Conservation (phyloP, 768 basidiomycete species). For the Trametes sanguinea region DNA sequence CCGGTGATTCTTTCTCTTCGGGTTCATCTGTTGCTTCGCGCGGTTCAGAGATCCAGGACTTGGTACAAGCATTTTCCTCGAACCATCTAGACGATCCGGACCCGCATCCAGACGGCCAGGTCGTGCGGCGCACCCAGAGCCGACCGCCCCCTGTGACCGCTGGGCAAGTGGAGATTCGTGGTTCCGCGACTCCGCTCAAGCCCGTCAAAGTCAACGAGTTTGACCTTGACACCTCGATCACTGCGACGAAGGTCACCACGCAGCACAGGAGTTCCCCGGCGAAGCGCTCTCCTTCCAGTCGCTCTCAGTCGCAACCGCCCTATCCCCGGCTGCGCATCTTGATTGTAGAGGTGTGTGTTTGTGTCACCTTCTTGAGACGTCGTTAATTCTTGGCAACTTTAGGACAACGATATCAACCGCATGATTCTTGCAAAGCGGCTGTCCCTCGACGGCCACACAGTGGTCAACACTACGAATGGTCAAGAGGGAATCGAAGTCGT, state of each 20-base stretch:
- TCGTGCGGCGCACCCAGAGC: neutral
- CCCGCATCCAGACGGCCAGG: too few species aligned
- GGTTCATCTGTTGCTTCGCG: slow-evolving; percentile 23
- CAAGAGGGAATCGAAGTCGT: slow-evolving; percentile 71
- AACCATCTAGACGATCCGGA: slow-evolving; percentile 13
- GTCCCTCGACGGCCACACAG: slow-evolving; percentile 62
- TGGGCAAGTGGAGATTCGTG: slow-evolving; percentile 22
- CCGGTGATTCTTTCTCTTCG: slow-evolving; percentile 22
- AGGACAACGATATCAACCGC: slow-evolving; percentile 78
- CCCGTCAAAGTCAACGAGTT: slow-evolving; percentile 38
- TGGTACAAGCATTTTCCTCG: slow-evolving; percentile 51
- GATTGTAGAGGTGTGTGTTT: slow-evolving; percentile 61
- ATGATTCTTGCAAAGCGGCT: slow-evolving; percentile 70
- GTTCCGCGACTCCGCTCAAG: slow-evolving; percentile 35
- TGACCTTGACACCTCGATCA: slow-evolving; percentile 9
- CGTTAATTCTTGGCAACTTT: slow-evolving; percentile 1
- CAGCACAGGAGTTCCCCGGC: neutral
- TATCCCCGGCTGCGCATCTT: slow-evolving; percentile 47
- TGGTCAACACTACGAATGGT: slow-evolving; percentile 70
- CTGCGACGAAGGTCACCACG: neutral
- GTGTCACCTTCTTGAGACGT: neutral
- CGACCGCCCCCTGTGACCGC: neutral
- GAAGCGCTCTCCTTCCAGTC: neutral
- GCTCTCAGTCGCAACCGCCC: neutral
- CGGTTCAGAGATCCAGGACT: slow-evolving; percentile 35